These are phyloP conservation scores for Penicillium roqueforti DNA, from an alignment of 495 filamentous ascomycete genomes.

Conservation along the genomic window DNA sequence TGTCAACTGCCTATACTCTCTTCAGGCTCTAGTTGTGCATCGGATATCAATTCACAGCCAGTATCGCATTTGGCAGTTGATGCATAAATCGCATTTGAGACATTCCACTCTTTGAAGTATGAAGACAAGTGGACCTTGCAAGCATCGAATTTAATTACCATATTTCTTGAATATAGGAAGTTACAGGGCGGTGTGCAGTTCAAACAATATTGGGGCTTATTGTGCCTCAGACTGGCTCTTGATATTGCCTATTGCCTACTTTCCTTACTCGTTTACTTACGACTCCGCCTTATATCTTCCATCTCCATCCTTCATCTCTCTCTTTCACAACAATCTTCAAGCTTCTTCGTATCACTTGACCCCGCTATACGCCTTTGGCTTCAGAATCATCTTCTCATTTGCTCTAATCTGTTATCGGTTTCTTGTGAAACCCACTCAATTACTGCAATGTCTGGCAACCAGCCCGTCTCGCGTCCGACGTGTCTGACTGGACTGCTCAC, in stretches of 20 bases:
- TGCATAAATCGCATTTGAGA: not conserved
- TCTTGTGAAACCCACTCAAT: not conserved
- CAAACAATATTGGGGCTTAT: not conserved
- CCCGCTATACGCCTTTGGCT: not conserved
- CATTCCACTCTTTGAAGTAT: not conserved
- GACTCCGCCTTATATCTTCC: not conserved
- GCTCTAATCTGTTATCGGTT: not conserved
- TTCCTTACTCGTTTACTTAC: not conserved
- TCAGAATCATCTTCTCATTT: not conserved
- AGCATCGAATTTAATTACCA: not conserved
- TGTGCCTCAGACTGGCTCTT: not conserved
- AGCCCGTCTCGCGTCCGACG: not conserved
- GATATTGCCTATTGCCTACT: not conserved
- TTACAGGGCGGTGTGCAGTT: too few relatives aligned
- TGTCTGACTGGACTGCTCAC: slow-evolving; percentile 61
- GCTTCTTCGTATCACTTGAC: not conserved
- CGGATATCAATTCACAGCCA: not conserved
- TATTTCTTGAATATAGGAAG: not conserved
- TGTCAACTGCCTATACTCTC: not conserved
- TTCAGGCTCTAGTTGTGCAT: not conserved
- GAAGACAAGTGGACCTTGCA: not conserved
- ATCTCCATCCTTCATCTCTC: not conserved
- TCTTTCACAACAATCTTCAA: too few relatives aligned
- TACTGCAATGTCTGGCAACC: not conserved
- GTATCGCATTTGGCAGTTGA: not conserved